A percentile compares a stretch with the other conserved stretches of the same genome.
These are phyloP conservation scores for Ceratorhiza oryzae-sativae DNA, from an alignment of 1,284 basidiomycete species.

Conservation along the genomic window DNA sequence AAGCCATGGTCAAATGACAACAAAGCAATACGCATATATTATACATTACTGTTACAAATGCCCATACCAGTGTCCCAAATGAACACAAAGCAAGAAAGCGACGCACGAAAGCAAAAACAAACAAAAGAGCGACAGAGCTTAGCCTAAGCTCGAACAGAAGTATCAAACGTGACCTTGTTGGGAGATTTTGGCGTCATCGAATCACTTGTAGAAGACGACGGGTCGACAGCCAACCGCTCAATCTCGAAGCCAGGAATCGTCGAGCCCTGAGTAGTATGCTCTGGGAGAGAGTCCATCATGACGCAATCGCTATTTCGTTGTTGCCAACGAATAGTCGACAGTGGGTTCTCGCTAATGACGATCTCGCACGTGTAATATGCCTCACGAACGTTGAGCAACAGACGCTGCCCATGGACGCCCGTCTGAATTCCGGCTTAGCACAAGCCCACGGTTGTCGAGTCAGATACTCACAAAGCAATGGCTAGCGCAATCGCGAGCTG, in stretches of 20 bases:
- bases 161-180: constrained; percentile 24
- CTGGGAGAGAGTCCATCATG: constrained; percentile 24
- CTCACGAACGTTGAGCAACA: constrained; percentile 34
- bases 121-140: background rate
- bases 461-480: constrained; percentile 25
- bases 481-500: constrained; percentile 34
- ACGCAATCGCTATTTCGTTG: constrained; percentile 26
- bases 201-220: background rate
- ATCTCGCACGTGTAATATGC: constrained; percentile 21
- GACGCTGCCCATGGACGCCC: constrained; percentile 36
- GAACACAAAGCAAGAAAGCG: constrained; percentile 10
- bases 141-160: background rate
- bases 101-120: background rate
- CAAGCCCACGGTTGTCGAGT: no score
- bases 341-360: constrained; percentile 17
- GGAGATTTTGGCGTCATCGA: constrained; percentile 16
- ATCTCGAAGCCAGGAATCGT: constrained; percentile 14
- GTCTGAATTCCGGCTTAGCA: constrained; percentile 12
- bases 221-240: constrained; percentile 4
- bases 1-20: no score
- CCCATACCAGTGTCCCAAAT: background rate
- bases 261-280: background rate
- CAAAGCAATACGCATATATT: constrained; percentile 15
- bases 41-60: constrained; percentile 35
- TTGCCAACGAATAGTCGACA: constrained; percentile 34